These are phyloP conservation scores for Peronospora farinosa DNA, from an alignment of 352 stramenopile genomes.

Conservation along the genomic window DNA sequence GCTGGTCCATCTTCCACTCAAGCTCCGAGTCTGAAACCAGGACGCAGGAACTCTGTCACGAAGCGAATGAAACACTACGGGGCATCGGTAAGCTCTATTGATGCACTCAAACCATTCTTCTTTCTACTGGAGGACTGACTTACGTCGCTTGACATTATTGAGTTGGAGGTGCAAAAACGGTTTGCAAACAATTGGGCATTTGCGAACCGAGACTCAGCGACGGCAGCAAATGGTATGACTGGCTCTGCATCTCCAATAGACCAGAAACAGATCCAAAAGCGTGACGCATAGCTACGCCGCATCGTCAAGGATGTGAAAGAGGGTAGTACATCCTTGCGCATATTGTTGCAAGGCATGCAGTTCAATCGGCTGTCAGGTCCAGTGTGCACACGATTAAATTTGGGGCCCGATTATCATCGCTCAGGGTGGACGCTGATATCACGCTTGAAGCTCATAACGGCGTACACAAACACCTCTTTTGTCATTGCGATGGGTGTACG, in stretches of 20 bases:
- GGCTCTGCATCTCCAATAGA: slow-evolving; percentile 17
- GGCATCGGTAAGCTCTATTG: slow-evolving; percentile 38
- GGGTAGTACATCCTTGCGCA: slow-evolving; percentile 49
- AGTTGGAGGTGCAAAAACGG: slow-evolving; percentile 58
- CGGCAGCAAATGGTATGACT: slow-evolving; percentile 8
- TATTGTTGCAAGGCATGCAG: slow-evolving; percentile 70
- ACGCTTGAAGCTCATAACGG: slow-evolving; percentile 72
- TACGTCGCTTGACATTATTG: slow-evolving; percentile 57
- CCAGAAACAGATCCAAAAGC: slow-evolving; percentile 61
- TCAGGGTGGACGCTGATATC: slow-evolving; percentile 73
- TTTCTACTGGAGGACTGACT: slow-evolving; percentile 55
- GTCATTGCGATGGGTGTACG: slow-evolving; percentile 78
- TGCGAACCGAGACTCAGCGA: slow-evolving; percentile 18
- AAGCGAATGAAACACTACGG: slow-evolving; percentile 67
- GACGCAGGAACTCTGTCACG: slow-evolving; percentile 65
- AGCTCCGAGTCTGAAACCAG: slow-evolving; percentile 51
- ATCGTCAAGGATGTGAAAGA: slow-evolving; percentile 69
- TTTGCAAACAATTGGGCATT: slow-evolving; percentile 39
- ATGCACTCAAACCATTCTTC: slow-evolving; percentile 72
- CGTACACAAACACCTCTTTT: slow-evolving; percentile 60
- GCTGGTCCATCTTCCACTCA: slow-evolving; percentile 50
- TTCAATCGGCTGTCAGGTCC: slow-evolving; percentile 49
- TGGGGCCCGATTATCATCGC: slow-evolving; percentile 71
- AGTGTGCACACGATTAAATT: slow-evolving; percentile 63
- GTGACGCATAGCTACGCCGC: slow-evolving; percentile 49